Evolutionary conservation across 768 basidiomycete species (phyloP).

Genomic region (Dioszegia crocea): DNA sequence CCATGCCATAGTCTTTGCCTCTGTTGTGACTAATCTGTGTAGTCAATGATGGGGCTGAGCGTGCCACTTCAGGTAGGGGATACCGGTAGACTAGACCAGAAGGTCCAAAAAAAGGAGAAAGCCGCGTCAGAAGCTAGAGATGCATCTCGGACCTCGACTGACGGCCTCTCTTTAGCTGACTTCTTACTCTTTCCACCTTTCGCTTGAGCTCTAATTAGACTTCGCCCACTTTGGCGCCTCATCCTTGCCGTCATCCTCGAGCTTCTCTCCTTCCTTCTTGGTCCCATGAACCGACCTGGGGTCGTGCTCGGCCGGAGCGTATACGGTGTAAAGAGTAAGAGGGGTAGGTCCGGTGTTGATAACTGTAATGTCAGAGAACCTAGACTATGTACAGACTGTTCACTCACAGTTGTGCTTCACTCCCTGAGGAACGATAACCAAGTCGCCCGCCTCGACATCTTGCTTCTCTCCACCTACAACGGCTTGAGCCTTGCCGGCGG

Average conservation of each 20-base stretch:
- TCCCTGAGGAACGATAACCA: slow-evolving; percentile 52
- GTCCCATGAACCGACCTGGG: slow-evolving; percentile 48
- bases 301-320: slow-evolving; percentile 49
- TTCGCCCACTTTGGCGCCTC: slow-evolving; percentile 50
- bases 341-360: slow-evolving; percentile 50
- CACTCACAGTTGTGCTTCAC: slow-evolving; percentile 50
- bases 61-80: too few species aligned
- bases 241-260: slow-evolving; percentile 51
- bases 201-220: neutral
- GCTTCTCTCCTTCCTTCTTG: slow-evolving; percentile 51
- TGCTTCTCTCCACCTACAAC: slow-evolving; percentile 51
- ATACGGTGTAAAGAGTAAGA: slow-evolving; percentile 51
- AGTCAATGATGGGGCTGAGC: too few species aligned
- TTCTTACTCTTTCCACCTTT: too few species aligned
- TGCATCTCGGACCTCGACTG: too few species aligned
- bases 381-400: too few species aligned
- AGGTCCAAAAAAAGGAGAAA: too few species aligned
- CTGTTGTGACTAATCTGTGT: too few species aligned
- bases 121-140: too few species aligned
- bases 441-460: slow-evolving; percentile 50
- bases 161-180: too few species aligned
- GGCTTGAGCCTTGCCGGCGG: slow-evolving; percentile 48
- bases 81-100: too few species aligned
- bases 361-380: slow-evolving; percentile 17
- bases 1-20: too few species aligned